Evolutionary conservation across 768 basidiomycete species (phyloP).

Genomic region (Collybia nuda): DNA sequence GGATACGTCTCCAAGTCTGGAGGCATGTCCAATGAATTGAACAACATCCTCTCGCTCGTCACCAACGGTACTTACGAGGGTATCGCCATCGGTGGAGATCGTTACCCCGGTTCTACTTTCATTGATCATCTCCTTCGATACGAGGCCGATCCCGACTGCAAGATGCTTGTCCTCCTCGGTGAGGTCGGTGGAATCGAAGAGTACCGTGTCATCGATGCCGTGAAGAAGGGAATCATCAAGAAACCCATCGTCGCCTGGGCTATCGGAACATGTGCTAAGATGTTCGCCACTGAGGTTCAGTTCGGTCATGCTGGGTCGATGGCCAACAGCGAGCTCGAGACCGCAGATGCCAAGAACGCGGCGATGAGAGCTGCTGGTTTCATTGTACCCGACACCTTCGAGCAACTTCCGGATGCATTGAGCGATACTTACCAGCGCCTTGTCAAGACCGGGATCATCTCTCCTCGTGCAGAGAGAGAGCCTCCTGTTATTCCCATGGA

Average conservation of each 20-base stretch:
- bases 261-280: conserved; percentile 99
- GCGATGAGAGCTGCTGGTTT: conserved; percentile 96
- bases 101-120: conserved; percentile 98
- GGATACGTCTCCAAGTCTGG: conserved; percentile 99
- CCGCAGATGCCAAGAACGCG: conserved; percentile 96
- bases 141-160: conserved; percentile 95
- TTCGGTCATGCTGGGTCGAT: conserved; percentile 98
- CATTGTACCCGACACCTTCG: conserved; percentile 96
- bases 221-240: conserved; percentile 89
- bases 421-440: conserved; percentile 84
- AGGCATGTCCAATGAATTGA: conserved; percentile 99
- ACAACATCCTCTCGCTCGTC: conserved; percentile 96
- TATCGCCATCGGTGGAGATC: conserved; percentile 99
- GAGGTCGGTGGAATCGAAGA: conserved; percentile 99
- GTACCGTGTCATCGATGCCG: conserved; percentile 98
- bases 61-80: conserved; percentile 99
- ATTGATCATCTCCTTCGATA: conserved; percentile 98
- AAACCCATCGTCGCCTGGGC: conserved; percentile 99
- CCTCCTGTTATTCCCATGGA: conserved; percentile 99
- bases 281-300: conserved; percentile 99
- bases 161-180: conserved; percentile 98
- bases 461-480: conserved; percentile 74
- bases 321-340: conserved; percentile 97
- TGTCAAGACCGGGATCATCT: conserved; percentile 65
- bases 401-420: conserved; percentile 87